Evolutionary conservation across 805 yeast genomes (phyloP), one percentile per base, ranked within the genome.

Genomic region (Yarrowia deformans): DNA sequence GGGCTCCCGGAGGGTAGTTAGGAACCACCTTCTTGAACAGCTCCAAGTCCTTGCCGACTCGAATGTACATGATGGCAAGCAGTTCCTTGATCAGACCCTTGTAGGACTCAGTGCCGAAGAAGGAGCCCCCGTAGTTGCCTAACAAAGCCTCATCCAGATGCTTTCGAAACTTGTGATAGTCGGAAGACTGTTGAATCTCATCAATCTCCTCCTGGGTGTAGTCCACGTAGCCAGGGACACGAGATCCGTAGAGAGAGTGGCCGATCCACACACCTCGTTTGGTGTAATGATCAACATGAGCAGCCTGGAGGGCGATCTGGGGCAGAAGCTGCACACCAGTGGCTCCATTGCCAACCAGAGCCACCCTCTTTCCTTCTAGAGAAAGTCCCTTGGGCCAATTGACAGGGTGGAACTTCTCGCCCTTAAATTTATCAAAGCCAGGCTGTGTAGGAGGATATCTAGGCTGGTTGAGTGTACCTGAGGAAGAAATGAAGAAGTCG

Each of bases 331-430:
- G 79, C 19, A 77, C 74, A 4, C 81, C 81, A 9, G 78, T 75
- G 1, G 81, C 74, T 12, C 80, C 78, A 58, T 72, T 74, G 1
- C 82, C 81, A 16, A 79, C 71, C 3, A 79, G 72, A 23, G 79
- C 77, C 2, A 77, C 73, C 12, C 67, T 68, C 60, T 79, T 77
- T 39, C 72, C 76, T 42, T 48, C 69, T 43, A 72, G 70, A 34
- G 71, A 74, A 43, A 71, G 70, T 9, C 70, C 72, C 14, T 70
- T 72, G 52, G 79, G 75, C 78, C 79, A 79, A 18, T 72, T 72
- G 35, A 79, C 75, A 7, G 78, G 73, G 69, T 79, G 82, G 19
- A 78, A 55, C 13, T 75, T 61, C 8, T 71, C 67, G 23, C 81
- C 80, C 50, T 73, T 69, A 39, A 75, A 79, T 35, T 70, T 70